Evolutionary conservation across 768 basidiomycete species (phyloP).

Genomic region (Suillus hirtellus): DNA sequence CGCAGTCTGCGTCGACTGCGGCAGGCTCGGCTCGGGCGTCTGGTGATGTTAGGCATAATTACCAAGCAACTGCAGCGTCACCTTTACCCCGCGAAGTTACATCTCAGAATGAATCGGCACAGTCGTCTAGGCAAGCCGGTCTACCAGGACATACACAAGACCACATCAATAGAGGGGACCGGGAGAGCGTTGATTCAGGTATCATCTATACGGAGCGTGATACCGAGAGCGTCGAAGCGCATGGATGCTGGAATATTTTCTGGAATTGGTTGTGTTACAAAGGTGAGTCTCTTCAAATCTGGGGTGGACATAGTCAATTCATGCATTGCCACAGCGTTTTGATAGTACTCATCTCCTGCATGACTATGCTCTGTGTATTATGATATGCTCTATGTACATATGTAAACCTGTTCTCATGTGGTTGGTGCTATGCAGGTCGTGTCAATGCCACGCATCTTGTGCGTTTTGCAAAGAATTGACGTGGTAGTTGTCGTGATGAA

Average conservation of each 20-base stretch:
- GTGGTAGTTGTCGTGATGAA: too few relatives aligned
- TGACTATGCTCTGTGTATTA: not conserved
- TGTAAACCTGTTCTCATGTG: not conserved
- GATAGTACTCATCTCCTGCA: not conserved
- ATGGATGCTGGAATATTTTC: slow-evolving; percentile 2
- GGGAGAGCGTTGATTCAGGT: not conserved
- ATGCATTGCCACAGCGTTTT: not conserved
- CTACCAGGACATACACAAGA: not conserved
- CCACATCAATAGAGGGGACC: not conserved
- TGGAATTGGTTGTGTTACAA: slow-evolving; percentile 4
- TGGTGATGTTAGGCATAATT: too few relatives aligned
- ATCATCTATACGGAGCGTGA: not conserved
- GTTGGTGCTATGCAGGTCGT: not conserved
- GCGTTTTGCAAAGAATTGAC: not conserved
- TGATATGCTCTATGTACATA: not conserved
- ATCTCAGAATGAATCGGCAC: not conserved
- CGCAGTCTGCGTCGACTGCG: not conserved
- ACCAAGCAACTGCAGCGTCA: not conserved
- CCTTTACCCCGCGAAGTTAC: not conserved
- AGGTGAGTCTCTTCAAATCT: not conserved
- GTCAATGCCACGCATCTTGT: not conserved
- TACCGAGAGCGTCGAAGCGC: not conserved
- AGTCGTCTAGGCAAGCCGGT: not conserved
- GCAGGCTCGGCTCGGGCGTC: not conserved
- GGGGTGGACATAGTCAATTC: not conserved